Conservation (phyloP, 2,329 filamentous ascomycete species). For the Apiospora pterosperma region DNA sequence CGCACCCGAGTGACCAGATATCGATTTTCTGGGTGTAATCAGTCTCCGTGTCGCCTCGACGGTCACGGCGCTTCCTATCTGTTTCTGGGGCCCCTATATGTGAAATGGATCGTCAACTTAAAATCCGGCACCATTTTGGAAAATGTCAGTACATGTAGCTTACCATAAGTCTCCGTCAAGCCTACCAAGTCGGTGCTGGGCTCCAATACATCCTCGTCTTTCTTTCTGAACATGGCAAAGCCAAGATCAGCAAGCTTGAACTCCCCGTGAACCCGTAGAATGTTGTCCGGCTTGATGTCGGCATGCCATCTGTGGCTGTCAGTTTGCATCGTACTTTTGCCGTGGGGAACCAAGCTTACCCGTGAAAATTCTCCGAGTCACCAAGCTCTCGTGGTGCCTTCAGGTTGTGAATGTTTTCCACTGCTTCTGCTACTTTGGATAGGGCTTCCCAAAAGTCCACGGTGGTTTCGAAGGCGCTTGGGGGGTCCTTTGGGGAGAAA, state of each 20-base stretch:
- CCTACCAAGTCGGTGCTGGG: neutral
- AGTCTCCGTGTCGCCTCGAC: neutral
- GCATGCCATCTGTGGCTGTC: conserved; percentile 31
- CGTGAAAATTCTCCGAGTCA: neutral
- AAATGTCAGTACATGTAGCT: neutral
- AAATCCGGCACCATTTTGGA: neutral
- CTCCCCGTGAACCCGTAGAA: conserved; percentile 23
- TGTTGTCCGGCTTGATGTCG: conserved; percentile 32
- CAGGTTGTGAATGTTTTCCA: conserved; percentile 10
- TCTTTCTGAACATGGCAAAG: conserved; percentile 20
- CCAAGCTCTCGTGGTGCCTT: conserved; percentile 20
- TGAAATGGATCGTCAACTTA: neutral
- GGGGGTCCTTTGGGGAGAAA: conserved; percentile 19
- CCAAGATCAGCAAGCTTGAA: conserved; percentile 37
- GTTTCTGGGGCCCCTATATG: conserved; percentile 9
- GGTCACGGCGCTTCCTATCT: neutral
- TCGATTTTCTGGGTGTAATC: conserved; percentile 17
- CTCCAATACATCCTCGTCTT: neutral
- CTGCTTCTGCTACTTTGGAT: conserved; percentile 25
- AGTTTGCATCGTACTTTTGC: neutral
- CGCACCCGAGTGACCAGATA: conserved; percentile 37
- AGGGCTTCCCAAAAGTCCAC: conserved; percentile 27
- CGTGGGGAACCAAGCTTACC: neutral
- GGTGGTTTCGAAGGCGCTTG: conserved; percentile 22
- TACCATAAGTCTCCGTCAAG: neutral